These are phyloP conservation scores for Pythium biforme DNA, from an alignment of 352 stramenopile genomes.

Conservation along the genomic window DNA sequence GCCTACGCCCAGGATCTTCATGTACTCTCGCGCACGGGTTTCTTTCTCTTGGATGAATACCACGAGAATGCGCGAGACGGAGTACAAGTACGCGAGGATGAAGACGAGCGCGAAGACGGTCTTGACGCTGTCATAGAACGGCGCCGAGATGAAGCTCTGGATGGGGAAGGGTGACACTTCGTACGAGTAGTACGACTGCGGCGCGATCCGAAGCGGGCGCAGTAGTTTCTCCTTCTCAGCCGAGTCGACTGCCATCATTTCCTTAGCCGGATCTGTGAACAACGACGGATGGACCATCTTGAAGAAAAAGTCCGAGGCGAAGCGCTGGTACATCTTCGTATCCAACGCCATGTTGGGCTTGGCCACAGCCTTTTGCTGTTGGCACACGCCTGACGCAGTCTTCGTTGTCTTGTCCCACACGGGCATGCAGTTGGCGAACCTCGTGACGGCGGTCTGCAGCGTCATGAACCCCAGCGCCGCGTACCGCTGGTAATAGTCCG, in stretches of 20 bases:
- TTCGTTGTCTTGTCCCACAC: conserved; percentile 38
- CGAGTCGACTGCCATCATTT: conserved; percentile 9
- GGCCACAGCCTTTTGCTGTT: conserved; percentile 34
- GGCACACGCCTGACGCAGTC: conserved; percentile 40
- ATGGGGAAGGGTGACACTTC: conserved; percentile 56
- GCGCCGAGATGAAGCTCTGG: conserved; percentile 43
- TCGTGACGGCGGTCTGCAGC: conserved; percentile 57
- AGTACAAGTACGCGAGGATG: conserved; percentile 90
- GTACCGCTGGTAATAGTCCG: conserved; percentile 43
- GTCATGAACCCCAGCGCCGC: conserved; percentile 50
- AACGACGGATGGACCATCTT: conserved; percentile 14
- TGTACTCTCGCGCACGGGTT: conserved; percentile 85
- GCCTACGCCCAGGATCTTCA: conserved; percentile 92
- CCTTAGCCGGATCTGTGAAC: conserved; percentile 4
- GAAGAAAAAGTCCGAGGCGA: conserved; percentile 40
- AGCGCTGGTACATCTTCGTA: conserved; percentile 31
- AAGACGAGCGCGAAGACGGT: conserved; percentile 88
- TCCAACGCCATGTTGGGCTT: conserved; percentile 28
- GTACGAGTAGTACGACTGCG: conserved; percentile 46
- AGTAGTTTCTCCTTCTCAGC: conserved; percentile 37
- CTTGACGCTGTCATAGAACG: conserved; percentile 74
- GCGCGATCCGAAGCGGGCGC: conserved; percentile 47
- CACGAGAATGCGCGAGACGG: conserved; percentile 83
- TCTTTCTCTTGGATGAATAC: conserved; percentile 93
- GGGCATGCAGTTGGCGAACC: conserved; percentile 54